Conservation (phyloP, 1,284 basidiomycete species). For the Cystobasidium pallidum region DNA sequence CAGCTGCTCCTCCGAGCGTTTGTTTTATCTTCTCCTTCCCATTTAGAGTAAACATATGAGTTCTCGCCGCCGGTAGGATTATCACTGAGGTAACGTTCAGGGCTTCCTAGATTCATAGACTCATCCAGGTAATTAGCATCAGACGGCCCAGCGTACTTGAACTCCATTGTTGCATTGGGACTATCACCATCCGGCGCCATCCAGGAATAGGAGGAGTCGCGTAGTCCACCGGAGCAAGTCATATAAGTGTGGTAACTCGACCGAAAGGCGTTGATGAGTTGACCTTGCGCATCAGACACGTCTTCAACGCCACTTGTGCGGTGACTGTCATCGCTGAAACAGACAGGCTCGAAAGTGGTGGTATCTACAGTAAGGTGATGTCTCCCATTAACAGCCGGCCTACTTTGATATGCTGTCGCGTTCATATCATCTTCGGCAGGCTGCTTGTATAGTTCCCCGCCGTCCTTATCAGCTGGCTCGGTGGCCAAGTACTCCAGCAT, state of each 20-base stretch:
- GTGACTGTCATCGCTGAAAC: constrained; percentile 9
- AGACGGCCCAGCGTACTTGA: constrained; percentile 21
- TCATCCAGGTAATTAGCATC: constrained; percentile 2
- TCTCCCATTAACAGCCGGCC: too few relatives aligned
- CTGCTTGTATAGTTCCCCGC: not conserved
- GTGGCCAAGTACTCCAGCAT: constrained; percentile 13
- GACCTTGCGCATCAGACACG: constrained; percentile 21
- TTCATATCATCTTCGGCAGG: not conserved
- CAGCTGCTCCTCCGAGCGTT: constrained; percentile 35
- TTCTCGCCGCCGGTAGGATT: not conserved
- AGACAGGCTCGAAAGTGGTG: constrained; percentile 23
- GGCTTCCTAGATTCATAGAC: not conserved
- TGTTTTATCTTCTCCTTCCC: constrained; percentile 18
- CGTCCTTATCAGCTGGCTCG: not conserved
- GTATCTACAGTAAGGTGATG: not conserved
- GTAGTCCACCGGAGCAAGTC: constrained; percentile 9
- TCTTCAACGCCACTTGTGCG: constrained; percentile 8
- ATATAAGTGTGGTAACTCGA: constrained; percentile 25
- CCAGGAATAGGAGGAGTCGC: constrained; percentile 43
- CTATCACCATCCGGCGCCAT: constrained; percentile 29
- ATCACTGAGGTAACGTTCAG: not conserved
- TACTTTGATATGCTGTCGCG: not conserved
- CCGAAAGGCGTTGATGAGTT: constrained; percentile 39
- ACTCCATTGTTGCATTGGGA: constrained; percentile 32
- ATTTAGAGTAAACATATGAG: not conserved